Percentiles rank a stretch among this genome's conserved stretches.
Conservation (phyloP, 2,329 filamentous ascomycete genomes). For the Penicillium sp. region DNA sequence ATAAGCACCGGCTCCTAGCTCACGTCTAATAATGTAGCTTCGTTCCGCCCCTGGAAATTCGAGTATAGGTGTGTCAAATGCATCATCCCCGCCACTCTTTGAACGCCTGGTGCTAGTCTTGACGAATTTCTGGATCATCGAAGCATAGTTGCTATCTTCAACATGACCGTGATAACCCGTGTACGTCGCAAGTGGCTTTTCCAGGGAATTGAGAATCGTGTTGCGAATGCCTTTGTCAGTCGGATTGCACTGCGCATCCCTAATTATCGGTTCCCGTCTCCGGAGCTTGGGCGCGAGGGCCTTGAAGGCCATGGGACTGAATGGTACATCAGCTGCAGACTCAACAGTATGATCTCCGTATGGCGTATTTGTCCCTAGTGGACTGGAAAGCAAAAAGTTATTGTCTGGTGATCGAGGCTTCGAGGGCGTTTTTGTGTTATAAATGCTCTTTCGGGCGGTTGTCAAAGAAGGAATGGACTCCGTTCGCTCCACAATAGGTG, state of each 20-base stretch:
- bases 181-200: constrained; percentile 71
- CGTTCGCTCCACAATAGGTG: constrained; percentile 92
- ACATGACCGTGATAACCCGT: constrained; percentile 75
- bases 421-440: constrained; percentile 72
- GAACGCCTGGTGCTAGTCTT: constrained; percentile 59
- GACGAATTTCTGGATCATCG: constrained; percentile 77
- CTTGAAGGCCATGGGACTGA: constrained; percentile 40
- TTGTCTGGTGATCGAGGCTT: constrained; percentile 44
- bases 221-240: constrained; percentile 72
- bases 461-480: constrained; percentile 70
- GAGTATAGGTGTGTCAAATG: constrained; percentile 61
- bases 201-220: constrained; percentile 69
- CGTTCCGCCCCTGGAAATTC: constrained; percentile 63
- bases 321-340: constrained; percentile 32
- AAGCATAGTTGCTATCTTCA: constrained; percentile 61
- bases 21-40: constrained; percentile 74
- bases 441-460: constrained; percentile 57
- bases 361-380: constrained; percentile 64
- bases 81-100: constrained; percentile 56
- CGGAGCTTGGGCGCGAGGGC: constrained; percentile 22
- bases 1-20: constrained; percentile 90
- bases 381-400: constrained; percentile 63
- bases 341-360: constrained; percentile 44
- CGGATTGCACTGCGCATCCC: constrained; percentile 83
- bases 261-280: constrained; percentile 64